These are phyloP conservation scores for Candida manassasensis DNA, from an alignment of 805 yeast species.

Conservation along the genomic window DNA sequence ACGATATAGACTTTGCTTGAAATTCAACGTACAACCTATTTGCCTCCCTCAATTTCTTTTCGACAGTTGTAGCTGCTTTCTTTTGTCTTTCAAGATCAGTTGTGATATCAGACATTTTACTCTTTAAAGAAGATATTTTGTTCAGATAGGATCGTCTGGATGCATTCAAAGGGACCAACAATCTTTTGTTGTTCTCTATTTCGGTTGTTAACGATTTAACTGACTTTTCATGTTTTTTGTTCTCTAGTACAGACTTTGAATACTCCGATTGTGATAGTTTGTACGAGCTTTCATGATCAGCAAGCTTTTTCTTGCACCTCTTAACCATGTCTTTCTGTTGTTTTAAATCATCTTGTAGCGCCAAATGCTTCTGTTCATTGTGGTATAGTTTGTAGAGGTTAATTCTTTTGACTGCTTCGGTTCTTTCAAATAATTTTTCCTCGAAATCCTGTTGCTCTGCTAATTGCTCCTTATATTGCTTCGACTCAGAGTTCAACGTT, in stretches of 20 bases:
- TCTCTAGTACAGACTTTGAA: constrained; percentile 41
- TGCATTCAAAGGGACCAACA: constrained; percentile 59
- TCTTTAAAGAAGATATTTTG: constrained; percentile 43
- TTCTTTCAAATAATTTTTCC: constrained; percentile 45
- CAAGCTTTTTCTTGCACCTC: constrained; percentile 23
- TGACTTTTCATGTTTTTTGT: constrained; percentile 36
- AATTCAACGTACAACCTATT: constrained; percentile 27
- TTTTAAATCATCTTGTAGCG: constrained; percentile 28
- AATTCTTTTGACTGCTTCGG: constrained; percentile 41
- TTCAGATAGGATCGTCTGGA: constrained; percentile 45
- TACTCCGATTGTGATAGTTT: constrained; percentile 33
- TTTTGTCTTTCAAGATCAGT: constrained; percentile 53
- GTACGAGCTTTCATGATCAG: constrained; percentile 23
- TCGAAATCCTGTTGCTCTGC: constrained; percentile 67
- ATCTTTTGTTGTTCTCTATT: constrained; percentile 43
- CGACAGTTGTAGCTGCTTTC: constrained; percentile 34
- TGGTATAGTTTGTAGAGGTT: constrained; percentile 66
- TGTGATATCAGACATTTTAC: constrained; percentile 45
- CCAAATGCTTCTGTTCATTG: constrained; percentile 41
- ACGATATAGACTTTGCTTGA: constrained; percentile 17
- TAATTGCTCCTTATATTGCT: constrained; percentile 72
- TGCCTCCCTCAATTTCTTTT: constrained; percentile 46
- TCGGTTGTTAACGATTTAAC: constrained; percentile 32
- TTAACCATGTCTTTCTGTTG: constrained; percentile 35
- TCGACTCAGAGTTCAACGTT: constrained; percentile 66